phyloP scores from a whole-genome alignment of 805 yeast genomes.

The Sugiyamaella floridensis region DNA sequence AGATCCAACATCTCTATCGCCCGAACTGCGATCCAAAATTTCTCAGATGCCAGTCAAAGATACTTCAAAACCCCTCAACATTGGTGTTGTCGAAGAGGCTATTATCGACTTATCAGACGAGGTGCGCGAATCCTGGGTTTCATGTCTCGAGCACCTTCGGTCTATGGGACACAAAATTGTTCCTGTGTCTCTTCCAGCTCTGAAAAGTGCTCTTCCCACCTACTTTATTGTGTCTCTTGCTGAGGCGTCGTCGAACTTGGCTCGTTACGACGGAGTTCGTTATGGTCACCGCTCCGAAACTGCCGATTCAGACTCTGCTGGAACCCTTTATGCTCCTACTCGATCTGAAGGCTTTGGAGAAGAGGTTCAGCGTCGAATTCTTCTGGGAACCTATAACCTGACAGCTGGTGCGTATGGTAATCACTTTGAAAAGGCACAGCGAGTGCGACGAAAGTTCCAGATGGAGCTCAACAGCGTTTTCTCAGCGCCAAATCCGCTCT shows the following conservation, averaged over 20 bases:
- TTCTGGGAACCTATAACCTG: slow-evolving; percentile 80
- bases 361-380: slow-evolving; percentile 77
- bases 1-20: slow-evolving; percentile 62
- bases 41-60: not conserved
- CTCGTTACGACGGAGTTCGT: slow-evolving; percentile 85
- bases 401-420: slow-evolving; percentile 66
- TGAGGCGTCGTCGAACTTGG: slow-evolving; percentile 87
- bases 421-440: slow-evolving; percentile 71
- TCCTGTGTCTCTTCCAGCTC: slow-evolving; percentile 64
- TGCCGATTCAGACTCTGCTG: slow-evolving; percentile 26
- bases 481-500: slow-evolving; percentile 41
- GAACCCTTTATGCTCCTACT: slow-evolving; percentile 48
- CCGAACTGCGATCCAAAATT: slow-evolving; percentile 14
- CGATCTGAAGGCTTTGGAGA: slow-evolving; percentile 64
- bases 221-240: slow-evolving; percentile 87
- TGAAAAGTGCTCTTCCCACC: slow-evolving; percentile 61
- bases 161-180: slow-evolving; percentile 46
- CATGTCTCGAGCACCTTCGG: slow-evolving; percentile 39
- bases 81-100: slow-evolving; percentile 75
- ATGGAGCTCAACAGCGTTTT: slow-evolving; percentile 63
- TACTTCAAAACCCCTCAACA: slow-evolving; percentile 29
- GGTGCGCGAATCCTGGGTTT: slow-evolving; percentile 43
- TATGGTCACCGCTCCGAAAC: slow-evolving; percentile 55
- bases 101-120: slow-evolving; percentile 46
- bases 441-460: slow-evolving; percentile 52